A percentile compares a stretch with the other conserved stretches of the same genome.
These are phyloP conservation scores for Vigna unguiculata DNA, from an alignment of 306 rosid species.

Conservation along the genomic window DNA sequence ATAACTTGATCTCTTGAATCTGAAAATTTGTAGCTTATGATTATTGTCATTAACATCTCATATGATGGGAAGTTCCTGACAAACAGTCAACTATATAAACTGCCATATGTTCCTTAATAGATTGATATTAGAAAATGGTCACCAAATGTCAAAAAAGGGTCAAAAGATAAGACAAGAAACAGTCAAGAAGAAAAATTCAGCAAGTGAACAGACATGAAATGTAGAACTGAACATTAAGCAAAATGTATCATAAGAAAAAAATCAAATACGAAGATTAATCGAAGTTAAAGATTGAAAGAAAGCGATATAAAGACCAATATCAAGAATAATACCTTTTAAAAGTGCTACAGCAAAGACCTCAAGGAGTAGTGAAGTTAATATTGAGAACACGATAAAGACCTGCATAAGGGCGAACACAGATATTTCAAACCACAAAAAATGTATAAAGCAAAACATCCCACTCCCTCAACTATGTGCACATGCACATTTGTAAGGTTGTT, in stretches of 20 bases:
- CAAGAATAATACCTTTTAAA: conserved; percentile 71
- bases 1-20: too few relatives aligned
- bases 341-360: conserved; percentile 72
- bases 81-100: conserved; percentile 8
- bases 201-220: conserved; percentile 23
- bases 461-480: not conserved
- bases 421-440: conserved; percentile 34
- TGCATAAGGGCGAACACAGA: conserved; percentile 53
- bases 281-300: conserved; percentile 28
- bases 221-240: conserved; percentile 32
- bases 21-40: too few relatives aligned
- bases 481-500: not conserved
- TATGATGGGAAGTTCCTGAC: conserved; percentile 10
- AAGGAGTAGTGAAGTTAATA: conserved; percentile 64
- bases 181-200: conserved; percentile 25
- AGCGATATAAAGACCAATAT: conserved; percentile 14
- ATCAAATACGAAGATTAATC: conserved; percentile 19
- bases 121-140: conserved; percentile 2
- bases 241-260: not conserved
- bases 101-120: not conserved
- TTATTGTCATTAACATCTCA: not conserved
- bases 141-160: conserved; percentile 7
- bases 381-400: conserved; percentile 85
- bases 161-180: conserved; percentile 2
- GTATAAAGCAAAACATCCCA: conserved; percentile 15